Percentiles rank a stretch among this genome's conserved stretches.
Conservation (phyloP, 257 asterid species). For the Sherardia arvensis region DNA sequence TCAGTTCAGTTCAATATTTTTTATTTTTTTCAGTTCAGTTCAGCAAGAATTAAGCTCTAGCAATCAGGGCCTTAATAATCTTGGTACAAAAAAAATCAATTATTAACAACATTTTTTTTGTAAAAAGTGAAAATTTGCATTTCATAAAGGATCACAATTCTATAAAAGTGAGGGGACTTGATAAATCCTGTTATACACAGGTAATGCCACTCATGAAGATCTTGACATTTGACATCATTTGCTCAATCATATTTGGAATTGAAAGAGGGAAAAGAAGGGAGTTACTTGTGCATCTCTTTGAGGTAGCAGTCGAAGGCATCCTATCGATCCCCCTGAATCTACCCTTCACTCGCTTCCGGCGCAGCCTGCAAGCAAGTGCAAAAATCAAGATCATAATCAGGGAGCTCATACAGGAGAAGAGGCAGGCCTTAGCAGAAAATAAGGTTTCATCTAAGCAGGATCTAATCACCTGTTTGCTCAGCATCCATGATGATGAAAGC, state of each 20-base stretch:
- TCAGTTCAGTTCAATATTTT: no score
- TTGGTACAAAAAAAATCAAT: no score
- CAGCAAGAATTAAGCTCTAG: no score
- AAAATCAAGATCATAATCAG: background rate
- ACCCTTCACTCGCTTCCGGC: conserved; percentile 12
- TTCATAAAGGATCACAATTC: no score
- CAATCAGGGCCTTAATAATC: no score
- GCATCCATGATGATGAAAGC: conserved; percentile 4
- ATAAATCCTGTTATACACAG: no score
- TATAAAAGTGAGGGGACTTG: no score
- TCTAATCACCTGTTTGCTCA: conserved; percentile 6
- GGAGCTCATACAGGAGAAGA: conserved; percentile 9
- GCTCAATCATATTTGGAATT: conserved; percentile 10
- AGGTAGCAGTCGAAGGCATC: conserved; percentile 9
- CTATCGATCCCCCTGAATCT: conserved; percentile 2
- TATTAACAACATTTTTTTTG: no score
- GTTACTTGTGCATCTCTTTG: background rate
- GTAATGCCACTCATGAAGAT: conserved; percentile 12
- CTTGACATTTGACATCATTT: conserved; percentile 6
- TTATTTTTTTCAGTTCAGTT: no score
- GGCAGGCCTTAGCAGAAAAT: background rate
- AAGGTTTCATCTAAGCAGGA: background rate
- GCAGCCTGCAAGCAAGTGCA: conserved; percentile 8
- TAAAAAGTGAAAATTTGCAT: no score
- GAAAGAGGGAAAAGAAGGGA: conserved; percentile 7